Percentiles rank a stretch among this genome's conserved stretches.
These are phyloP conservation scores for Phytophthora macrochlamydospora DNA, from an alignment of 352 stramenopile species.

Conservation along the genomic window DNA sequence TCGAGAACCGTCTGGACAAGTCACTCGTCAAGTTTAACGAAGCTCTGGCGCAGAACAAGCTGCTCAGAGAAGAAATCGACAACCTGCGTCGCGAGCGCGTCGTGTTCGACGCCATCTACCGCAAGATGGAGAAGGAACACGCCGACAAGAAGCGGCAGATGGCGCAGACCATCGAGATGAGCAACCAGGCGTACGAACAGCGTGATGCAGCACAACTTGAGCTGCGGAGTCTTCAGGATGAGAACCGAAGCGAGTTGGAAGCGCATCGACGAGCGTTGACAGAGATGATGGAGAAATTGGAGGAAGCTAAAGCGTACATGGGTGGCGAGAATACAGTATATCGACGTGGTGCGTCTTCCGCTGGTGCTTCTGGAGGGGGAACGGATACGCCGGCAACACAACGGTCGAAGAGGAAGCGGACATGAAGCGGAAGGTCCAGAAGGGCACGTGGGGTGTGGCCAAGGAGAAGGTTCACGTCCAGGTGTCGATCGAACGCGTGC, in stretches of 20 bases:
- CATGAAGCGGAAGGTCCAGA: constrained; percentile 78
- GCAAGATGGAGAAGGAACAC: constrained; percentile 91
- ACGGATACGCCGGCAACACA: constrained; percentile 42
- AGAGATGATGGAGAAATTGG: constrained; percentile 66
- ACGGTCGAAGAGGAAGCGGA: constrained; percentile 66
- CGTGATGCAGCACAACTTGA: constrained; percentile 94
- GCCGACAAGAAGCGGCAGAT: constrained; percentile 96
- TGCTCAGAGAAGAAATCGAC: constrained; percentile 93
- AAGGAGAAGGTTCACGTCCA: constrained; percentile 91
- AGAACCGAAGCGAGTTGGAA: constrained; percentile 87
- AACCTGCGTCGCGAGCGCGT: constrained; percentile 93
- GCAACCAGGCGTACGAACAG: constrained; percentile 95
- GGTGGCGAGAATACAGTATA: constrained; percentile 38
- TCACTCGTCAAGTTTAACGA: constrained; percentile 98
- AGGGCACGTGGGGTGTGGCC: constrained; percentile 78
- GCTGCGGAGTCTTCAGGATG: constrained; percentile 92
- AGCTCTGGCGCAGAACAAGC: constrained; percentile 92
- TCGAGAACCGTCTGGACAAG: constrained; percentile 98
- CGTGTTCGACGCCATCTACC: constrained; percentile 96
- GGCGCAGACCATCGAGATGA: constrained; percentile 94
- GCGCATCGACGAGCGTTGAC: constrained; percentile 57
- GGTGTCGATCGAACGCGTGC: constrained; percentile 88
- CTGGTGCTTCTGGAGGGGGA: constrained; percentile 8
- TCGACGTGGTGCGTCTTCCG: constrained; percentile 33
- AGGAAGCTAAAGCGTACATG: constrained; percentile 54